Evolutionary conservation across 31 red algal species (phyloP), one percentile per base, ranked within the genome.

Genomic region (Asparagopsis taxiformis): DNA sequence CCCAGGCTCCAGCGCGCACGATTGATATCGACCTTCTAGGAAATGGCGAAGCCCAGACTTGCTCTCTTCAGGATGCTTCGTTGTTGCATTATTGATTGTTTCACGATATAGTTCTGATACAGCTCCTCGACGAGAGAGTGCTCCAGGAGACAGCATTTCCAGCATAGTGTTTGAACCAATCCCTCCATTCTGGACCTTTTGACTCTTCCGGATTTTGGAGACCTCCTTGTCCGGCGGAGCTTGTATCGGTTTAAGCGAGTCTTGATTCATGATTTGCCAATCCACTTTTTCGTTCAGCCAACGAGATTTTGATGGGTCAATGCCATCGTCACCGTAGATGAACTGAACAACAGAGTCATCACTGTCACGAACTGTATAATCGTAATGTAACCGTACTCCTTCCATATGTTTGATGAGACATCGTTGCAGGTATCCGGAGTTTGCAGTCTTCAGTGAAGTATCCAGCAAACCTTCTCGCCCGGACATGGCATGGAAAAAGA

Each of bases 401-500:
- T 99, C 96, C 50, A 99, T 65, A 48, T 88, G 72, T 53, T 98
- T 98, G 31, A 91, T 84, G 15, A 98, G 85, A 59, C 95, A 98
- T 15, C 95, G 79, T 56, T 98, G 95, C 51, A 99, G 57, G 70
- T 99, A 99, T 46, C 96, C 96, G 51, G 96, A 99, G 33, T 93
- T 93, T 8, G 96, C 96, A 5, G 96, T 99, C 61, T 99, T 99
- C 2, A 99, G 72, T 29, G 91, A 89, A 15, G 91, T 99, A 62
- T 99, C 96, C 3, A 94, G 75, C 11, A 99, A 80, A 3, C 96
- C 96, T 51, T 99, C 96, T 32, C 96, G 87, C 23, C 96, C 96
- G 50, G 96, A 92, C 96, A 99, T 94, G 55, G 91, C 89, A 65
- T 99, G 96, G 53, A 95, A 94, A 58, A 99, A 98, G 37, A 94